Conservation (phyloP, 192 early-diverging fungal genomes). For the Coemansia sp. region DNA sequence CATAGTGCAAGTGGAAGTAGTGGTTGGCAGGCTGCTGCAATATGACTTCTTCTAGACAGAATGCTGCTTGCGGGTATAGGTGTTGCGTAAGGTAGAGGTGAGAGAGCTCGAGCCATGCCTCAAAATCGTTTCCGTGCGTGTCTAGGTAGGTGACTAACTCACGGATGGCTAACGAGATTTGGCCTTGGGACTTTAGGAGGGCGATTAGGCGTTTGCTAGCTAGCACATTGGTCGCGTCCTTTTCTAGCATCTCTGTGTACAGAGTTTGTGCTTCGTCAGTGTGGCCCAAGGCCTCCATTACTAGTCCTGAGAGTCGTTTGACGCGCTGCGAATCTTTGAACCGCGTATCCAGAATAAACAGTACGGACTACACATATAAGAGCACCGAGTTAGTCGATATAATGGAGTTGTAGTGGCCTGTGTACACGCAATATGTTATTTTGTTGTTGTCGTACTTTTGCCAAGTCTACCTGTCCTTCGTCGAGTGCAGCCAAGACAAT, state of each 20-base stretch:
- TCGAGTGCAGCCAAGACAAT: slow-evolving; percentile 79
- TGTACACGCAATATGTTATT: not conserved
- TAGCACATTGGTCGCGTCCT: slow-evolving; percentile 79
- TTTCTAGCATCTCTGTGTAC: slow-evolving; percentile 73
- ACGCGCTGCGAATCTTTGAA: slow-evolving; percentile 75
- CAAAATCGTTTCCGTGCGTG: slow-evolving; percentile 81
- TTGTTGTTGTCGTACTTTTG: slow-evolving; percentile 49
- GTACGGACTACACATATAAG: slow-evolving; percentile 42
- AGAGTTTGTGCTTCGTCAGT: slow-evolving; percentile 66
- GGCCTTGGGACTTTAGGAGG: slow-evolving; percentile 66
- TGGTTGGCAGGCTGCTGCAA: slow-evolving; percentile 85
- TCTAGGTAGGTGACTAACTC: slow-evolving; percentile 78
- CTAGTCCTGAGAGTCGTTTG: slow-evolving; percentile 73
- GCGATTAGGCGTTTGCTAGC: slow-evolving; percentile 80
- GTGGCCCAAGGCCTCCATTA: slow-evolving; percentile 76
- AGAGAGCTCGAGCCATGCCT: slow-evolving; percentile 87
- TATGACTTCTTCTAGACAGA: slow-evolving; percentile 91
- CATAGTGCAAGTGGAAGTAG: slow-evolving; percentile 84
- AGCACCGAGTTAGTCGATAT: not conserved
- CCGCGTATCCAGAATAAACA: slow-evolving; percentile 61
- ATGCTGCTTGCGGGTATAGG: slow-evolving; percentile 83
- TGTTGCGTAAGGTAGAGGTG: slow-evolving; percentile 70
- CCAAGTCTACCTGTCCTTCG: slow-evolving; percentile 66
- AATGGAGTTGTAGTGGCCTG: not conserved
- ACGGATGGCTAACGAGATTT: slow-evolving; percentile 69